Percentiles rank a stretch among this genome's conserved stretches.
Conservation (phyloP, 768 basidiomycete genomes). For the Suillus weaverae region DNA sequence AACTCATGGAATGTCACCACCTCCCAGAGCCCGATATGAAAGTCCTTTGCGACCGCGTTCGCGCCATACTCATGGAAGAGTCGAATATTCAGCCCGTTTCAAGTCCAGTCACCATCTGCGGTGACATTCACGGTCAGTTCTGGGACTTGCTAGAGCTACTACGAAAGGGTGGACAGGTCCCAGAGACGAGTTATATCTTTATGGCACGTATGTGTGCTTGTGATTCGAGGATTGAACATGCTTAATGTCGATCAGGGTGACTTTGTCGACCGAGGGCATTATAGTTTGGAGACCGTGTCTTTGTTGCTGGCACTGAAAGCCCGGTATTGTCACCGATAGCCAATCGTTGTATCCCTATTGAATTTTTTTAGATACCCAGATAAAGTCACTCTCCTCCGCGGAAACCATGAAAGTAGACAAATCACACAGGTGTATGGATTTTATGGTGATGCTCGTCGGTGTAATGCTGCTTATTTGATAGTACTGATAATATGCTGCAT, state of each 20-base stretch:
- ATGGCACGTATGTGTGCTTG: constrained; percentile 73
- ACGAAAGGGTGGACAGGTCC: constrained; percentile 80
- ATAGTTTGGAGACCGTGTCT: constrained; percentile 93
- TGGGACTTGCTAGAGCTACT: constrained; percentile 94
- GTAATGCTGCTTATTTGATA: neutral
- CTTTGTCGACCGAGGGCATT: constrained; percentile 96
- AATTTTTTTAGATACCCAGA: constrained; percentile 74
- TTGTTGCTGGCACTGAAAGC: constrained; percentile 88
- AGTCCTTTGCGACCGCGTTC: constrained; percentile 85
- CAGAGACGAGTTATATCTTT: constrained; percentile 91
- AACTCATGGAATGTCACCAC: constrained; percentile 82
- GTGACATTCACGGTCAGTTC: constrained; percentile 97
- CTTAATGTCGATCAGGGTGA: constrained; percentile 68
- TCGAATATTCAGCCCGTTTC: constrained; percentile 97
- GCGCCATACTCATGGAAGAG: constrained; percentile 90
- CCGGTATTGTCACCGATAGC: constrained; percentile 45
- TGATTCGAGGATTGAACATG: constrained; percentile 18
- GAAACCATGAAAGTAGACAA: constrained; percentile 96
- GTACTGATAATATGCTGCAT: neutral
- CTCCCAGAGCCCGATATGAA: constrained; percentile 94
- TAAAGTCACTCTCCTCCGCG: constrained; percentile 85
- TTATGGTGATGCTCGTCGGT: constrained; percentile 62
- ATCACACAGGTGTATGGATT: constrained; percentile 99
- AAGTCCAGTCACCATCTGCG: constrained; percentile 91
- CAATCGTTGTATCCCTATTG: constrained; percentile 10